Evolutionary conservation across 208 protist species (phyloP), one percentile per base, ranked within the genome.

Genomic region (Porcisia hertigi): DNA sequence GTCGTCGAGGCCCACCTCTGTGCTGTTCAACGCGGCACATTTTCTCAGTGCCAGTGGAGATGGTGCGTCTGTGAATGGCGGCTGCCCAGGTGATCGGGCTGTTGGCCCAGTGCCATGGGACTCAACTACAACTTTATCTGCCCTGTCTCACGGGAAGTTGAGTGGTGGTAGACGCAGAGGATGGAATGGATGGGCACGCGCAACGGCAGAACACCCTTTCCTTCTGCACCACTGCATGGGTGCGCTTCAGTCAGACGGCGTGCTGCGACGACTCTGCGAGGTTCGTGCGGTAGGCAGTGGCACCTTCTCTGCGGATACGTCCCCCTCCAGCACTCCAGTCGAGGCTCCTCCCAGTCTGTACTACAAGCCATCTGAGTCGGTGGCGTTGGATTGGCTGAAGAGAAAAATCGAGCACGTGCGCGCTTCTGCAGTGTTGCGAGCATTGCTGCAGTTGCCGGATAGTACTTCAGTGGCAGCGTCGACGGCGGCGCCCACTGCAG

Each of bases 241-340:
- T 36, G 80, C 71, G 53, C 85, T 94, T 62, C 73, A 76, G 41
- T 84, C 85, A 0, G 70, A 85, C 25, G 49, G 20, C 8, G 80
- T 89, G n/a, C 85, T 94, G 30, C 71, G 64, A 14, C 76, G 77
- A 8, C 63, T 93, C 41, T 95, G 88, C 57, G 91, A 95, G 20
- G 69, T 82, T 7, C 85, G 81, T 66, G 72, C 57, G 7, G 69
- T 89, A 52, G 0, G 11, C 14, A 76, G 81, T 20, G 58, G 58
- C 30, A 6, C 8, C 34, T 3, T 20, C 11, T 63, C 25, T 43
- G 58, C 34, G 55, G 9, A 52, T n/a, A 7, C 30, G 20, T 2
- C 58, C n/a, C 25, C 58, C n/a, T 63, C 30, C 39, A 25, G 18
- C 20, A 34, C n/a, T 41, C 12, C 30, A 3, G 25, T 16, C 3